Percentiles rank a stretch among this genome's conserved stretches.
phyloP scores from a whole-genome alignment of 2,329 filamentous ascomycete species.

The Cryphonectria parasitica region DNA sequence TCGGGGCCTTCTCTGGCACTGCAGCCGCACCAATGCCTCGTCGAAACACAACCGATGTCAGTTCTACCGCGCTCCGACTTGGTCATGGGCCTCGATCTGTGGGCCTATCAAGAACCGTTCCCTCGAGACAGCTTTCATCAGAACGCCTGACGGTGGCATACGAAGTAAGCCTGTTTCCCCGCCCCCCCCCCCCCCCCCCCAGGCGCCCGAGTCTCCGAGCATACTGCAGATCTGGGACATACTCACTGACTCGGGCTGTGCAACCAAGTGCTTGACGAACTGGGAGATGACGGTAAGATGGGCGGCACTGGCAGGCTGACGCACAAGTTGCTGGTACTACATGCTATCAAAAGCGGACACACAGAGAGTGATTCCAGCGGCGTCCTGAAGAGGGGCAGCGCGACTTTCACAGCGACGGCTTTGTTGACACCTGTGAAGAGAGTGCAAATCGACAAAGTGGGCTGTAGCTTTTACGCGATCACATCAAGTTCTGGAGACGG shows the following conservation, averaged over 20 bases:
- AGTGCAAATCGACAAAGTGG: neutral
- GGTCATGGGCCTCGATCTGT: conserved; percentile 6
- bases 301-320: neutral
- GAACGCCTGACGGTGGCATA: neutral
- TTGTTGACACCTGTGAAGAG: conserved; percentile 1
- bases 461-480: neutral
- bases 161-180: neutral
- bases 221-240: too few species aligned
- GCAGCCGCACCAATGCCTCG: neutral
- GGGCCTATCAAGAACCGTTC: neutral
- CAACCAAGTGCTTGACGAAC: conserved; percentile 4
- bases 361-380: neutral
- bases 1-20: neutral
- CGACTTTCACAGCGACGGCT: neutral
- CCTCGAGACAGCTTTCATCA: conserved; percentile 6
- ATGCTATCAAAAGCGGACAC: neutral
- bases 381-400: neutral
- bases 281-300: conserved; percentile 5
- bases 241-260: neutral
- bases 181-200: neutral
- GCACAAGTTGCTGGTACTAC: conserved; percentile 1
- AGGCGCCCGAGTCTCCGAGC: neutral
- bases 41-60: neutral
- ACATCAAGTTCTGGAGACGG: neutral
- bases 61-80: conserved; percentile 6